Conservation (phyloP, 2,329 filamentous ascomycete genomes). For the Allantophomopsis cytisporea region DNA sequence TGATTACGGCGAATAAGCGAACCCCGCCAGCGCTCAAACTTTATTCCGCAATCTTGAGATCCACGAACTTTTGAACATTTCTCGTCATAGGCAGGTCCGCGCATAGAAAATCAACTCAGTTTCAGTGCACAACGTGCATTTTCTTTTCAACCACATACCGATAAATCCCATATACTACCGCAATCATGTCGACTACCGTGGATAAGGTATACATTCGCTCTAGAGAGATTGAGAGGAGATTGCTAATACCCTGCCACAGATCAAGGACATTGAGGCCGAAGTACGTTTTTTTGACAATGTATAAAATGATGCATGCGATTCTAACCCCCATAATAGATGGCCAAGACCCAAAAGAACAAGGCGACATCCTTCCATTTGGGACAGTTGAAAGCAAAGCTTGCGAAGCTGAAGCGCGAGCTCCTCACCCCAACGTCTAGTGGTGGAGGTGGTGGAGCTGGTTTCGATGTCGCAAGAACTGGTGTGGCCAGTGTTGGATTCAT, state of each 20-base stretch:
- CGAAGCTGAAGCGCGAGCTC: slow-evolving; percentile 93
- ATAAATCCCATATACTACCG: slow-evolving; percentile 1
- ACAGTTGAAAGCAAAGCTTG: slow-evolving; percentile 95
- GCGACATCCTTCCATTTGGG: slow-evolving; percentile 86
- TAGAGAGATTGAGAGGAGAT: slow-evolving; percentile 18
- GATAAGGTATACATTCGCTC: slow-evolving; percentile 58
- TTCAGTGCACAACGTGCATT: too few species aligned
- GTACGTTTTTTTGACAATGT: slow-evolving; percentile 35
- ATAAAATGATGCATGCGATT: slow-evolving; percentile 2
- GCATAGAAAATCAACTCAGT: too few species aligned
- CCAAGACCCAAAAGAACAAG: slow-evolving; percentile 95
- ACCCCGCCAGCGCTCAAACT: too few species aligned
- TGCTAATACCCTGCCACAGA: slow-evolving; percentile 36
- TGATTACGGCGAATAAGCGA: too few species aligned
- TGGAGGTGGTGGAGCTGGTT: slow-evolving; percentile 75
- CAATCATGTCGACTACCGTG: slow-evolving; percentile 86
- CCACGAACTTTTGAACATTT: too few species aligned
- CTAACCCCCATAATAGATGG: slow-evolving; percentile 49
- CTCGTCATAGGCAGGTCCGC: too few species aligned
- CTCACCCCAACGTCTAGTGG: slow-evolving; percentile 75
- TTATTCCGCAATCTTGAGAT: too few species aligned
- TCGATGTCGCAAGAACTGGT: slow-evolving; percentile 95
- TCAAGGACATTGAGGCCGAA: slow-evolving; percentile 94
- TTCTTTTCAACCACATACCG: too few species aligned
- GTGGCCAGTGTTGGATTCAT: slow-evolving; percentile 97